Conservation (phyloP, 495 filamentous ascomycete species). For the Pyronema omphalodes region DNA sequence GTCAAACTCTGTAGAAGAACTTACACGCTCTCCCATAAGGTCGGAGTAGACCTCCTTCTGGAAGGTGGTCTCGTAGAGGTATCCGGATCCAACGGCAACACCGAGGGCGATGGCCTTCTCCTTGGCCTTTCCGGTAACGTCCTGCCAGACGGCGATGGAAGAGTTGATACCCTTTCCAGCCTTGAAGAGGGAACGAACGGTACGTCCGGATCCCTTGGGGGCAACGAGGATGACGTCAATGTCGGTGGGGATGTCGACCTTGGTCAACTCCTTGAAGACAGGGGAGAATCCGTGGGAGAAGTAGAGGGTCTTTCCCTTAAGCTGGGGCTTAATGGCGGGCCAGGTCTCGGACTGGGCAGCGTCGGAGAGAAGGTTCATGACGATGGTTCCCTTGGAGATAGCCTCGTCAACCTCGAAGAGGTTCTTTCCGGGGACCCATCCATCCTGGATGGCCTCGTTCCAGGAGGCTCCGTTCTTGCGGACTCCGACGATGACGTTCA, state of each 20-base stretch:
- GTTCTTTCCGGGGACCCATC: conserved; percentile 96
- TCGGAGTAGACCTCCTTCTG: conserved; percentile 99
- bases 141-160: conserved; percentile 94
- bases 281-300: conserved; percentile 99
- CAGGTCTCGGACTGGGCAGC: conserved; percentile 97
- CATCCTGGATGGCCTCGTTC: conserved; percentile 91
- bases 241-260: conserved; percentile 86
- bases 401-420: conserved; percentile 94
- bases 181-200: conserved; percentile 85
- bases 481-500: conserved; percentile 96
- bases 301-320: conserved; percentile 99
- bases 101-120: conserved; percentile 95
- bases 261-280: conserved; percentile 98
- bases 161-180: conserved; percentile 71
- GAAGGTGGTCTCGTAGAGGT: conserved; percentile 99
- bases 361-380: conserved; percentile 98
- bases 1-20: too few species aligned
- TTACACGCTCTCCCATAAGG: conserved; percentile 82
- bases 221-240: conserved; percentile 98
- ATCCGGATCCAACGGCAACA: conserved; percentile 77
- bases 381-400: conserved; percentile 76
- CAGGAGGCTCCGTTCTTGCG: conserved; percentile 95
- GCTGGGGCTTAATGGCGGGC: conserved; percentile 90
- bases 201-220: conserved; percentile 96
- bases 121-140: conserved; percentile 93